Percentiles rank a stretch among this genome's conserved stretches.
phyloP scores from a whole-genome alignment of 2,329 filamentous ascomycete species.

The Alternaria sp. region DNA sequence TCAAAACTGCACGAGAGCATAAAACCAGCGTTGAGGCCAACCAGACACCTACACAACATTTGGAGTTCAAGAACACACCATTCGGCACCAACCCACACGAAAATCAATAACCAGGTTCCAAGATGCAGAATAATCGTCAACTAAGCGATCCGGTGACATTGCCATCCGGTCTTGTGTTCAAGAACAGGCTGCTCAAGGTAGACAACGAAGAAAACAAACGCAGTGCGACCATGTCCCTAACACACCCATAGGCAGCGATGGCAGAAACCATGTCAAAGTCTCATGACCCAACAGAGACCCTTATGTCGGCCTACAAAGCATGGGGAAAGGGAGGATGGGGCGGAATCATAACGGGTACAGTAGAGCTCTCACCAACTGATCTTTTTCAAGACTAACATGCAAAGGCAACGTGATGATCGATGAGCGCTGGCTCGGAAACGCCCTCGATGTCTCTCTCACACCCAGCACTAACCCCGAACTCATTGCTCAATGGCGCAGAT shows the following conservation, averaged over 20 bases:
- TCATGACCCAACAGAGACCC: constrained; percentile 30
- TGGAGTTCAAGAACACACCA: background rate
- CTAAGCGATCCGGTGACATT: constrained; percentile 22
- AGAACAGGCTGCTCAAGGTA: constrained; percentile 47
- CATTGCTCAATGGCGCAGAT: constrained; percentile 52
- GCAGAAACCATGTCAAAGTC: constrained; percentile 28
- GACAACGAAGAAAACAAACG: constrained; percentile 55
- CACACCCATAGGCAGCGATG: constrained; percentile 44
- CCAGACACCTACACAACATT: background rate
- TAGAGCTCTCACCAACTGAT: too few species aligned
- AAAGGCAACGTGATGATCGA: constrained; percentile 9
- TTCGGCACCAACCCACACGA: background rate
- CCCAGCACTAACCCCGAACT: constrained; percentile 52
- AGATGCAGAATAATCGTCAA: constrained; percentile 4
- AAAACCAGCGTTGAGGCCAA: background rate
- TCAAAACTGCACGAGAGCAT: background rate
- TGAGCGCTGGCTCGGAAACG: background rate
- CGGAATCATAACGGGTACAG: constrained; percentile 58
- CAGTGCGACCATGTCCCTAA: constrained; percentile 46
- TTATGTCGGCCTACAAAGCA: constrained; percentile 55
- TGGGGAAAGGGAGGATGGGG: constrained; percentile 57
- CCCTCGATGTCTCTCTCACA: constrained; percentile 51
- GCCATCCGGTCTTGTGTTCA: constrained; percentile 39
- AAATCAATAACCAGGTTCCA: background rate
- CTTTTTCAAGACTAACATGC: background rate